Evolutionary conservation across 2,329 filamentous ascomycete genomes (phyloP).

Genomic region (Fusarium anguioides): DNA sequence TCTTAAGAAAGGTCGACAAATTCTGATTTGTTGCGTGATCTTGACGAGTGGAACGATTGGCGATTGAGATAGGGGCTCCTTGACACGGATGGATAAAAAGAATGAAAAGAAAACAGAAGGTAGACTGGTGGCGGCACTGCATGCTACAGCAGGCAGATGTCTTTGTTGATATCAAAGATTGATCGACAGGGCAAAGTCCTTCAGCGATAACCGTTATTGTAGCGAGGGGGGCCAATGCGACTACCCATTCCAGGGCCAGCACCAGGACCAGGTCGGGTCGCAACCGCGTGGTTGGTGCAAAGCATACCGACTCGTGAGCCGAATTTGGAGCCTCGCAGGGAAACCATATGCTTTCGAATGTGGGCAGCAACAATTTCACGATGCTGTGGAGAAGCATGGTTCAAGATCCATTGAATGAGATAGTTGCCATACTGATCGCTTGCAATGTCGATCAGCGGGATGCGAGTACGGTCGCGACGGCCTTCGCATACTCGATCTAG

Average conservation of each 20-base stretch:
- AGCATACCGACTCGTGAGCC: conserved; percentile 98
- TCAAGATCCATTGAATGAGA: conserved; percentile 95
- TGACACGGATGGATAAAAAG: conserved; percentile 45
- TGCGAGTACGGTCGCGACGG: conserved; percentile 88
- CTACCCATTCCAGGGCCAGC: conserved; percentile 72
- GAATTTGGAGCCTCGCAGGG: conserved; percentile 96
- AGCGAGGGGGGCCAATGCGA: conserved; percentile 70
- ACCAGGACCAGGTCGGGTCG: conserved; percentile 88
- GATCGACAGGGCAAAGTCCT: not conserved
- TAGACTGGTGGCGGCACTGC: conserved; percentile 5
- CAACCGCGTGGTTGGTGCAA: conserved; percentile 92
- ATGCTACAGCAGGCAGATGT: conserved; percentile 5
- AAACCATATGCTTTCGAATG: conserved; percentile 99
- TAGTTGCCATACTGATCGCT: conserved; percentile 99
- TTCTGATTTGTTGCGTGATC: conserved; percentile 54
- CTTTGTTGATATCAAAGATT: not conserved
- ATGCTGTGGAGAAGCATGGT: conserved; percentile 86
- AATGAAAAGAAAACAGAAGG: conserved; percentile 38
- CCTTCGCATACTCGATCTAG: conserved; percentile 94
- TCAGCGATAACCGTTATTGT: conserved; percentile 68
- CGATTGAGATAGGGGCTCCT: conserved; percentile 44
- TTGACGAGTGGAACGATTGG: conserved; percentile 49
- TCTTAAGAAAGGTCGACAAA: conserved; percentile 59
- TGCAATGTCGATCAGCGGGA: conserved; percentile 96
- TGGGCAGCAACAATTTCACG: conserved; percentile 93